phyloP scores from a whole-genome alignment of 495 filamentous ascomycete species.

The Rostrohypoxylon terebratum region DNA sequence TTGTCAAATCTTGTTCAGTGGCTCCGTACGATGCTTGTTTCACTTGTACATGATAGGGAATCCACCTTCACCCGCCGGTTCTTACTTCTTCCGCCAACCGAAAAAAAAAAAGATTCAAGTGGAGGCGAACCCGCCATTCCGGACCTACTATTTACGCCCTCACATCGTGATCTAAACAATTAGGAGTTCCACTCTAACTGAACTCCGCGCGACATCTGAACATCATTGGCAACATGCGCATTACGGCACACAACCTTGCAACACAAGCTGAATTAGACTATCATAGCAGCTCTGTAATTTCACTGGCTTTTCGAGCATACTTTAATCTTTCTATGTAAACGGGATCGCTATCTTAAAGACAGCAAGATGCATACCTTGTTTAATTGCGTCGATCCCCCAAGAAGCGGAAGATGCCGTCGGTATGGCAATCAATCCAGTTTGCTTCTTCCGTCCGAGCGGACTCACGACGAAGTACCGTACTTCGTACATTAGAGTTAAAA shows the following conservation, averaged over 20 bases:
- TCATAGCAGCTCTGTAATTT: neutral
- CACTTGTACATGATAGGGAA: no score
- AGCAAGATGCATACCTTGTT: neutral
- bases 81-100: constrained; percentile 12
- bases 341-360: neutral
- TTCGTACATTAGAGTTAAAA: no score
- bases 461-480: neutral
- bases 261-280: constrained; percentile 1
- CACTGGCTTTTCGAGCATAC: neutral
- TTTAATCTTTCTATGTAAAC: neutral
- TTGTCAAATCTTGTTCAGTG: constrained; percentile 10
- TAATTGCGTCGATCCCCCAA: neutral
- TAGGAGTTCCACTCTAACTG: neutral
- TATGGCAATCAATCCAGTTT: neutral
- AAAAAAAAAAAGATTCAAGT: constrained; percentile 1
- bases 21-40: neutral
- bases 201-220: neutral
- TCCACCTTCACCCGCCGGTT: constrained; percentile 9
- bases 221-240: neutral
- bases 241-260: neutral
- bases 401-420: neutral
- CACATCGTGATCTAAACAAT: neutral
- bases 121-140: neutral
- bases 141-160: neutral
- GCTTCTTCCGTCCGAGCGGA: neutral